Conservation (phyloP, 1,284 basidiomycete species). For the Apiotrichum brassicae region DNA sequence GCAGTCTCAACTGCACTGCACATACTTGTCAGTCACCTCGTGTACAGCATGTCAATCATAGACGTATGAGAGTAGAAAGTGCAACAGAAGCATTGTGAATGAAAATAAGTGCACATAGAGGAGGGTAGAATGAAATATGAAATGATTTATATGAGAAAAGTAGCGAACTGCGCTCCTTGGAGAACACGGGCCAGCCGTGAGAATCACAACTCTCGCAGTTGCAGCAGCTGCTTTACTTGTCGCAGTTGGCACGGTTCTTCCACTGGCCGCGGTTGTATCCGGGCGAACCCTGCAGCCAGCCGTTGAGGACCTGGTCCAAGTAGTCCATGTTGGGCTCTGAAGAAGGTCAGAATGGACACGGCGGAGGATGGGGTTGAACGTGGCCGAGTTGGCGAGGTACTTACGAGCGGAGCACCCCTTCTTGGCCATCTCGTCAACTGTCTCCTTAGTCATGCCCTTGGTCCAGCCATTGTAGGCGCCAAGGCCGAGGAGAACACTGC, state of each 20-base stretch:
- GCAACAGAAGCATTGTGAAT: no score
- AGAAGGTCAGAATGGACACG: constrained; percentile 10
- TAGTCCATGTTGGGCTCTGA: constrained; percentile 61
- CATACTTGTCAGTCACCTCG: no score
- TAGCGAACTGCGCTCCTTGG: no score
- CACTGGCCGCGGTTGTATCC: constrained; percentile 61
- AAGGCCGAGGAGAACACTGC: constrained; percentile 57
- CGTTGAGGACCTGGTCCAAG: constrained; percentile 68
- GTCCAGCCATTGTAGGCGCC: constrained; percentile 78
- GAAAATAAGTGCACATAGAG: no score
- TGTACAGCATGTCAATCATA: no score
- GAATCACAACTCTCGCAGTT: no score
- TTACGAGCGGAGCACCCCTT: background rate
- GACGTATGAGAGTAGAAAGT: no score
- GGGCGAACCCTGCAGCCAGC: constrained; percentile 64
- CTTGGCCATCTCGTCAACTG: constrained; percentile 32
- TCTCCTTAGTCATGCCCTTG: constrained; percentile 56
- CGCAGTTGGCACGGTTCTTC: constrained; percentile 27
- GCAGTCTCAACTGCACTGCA: no score
- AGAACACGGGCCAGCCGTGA: no score
- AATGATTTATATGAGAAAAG: no score
- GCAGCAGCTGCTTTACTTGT: background rate
- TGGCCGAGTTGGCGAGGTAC: background rate
- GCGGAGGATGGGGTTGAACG: no score
- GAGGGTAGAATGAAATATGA: no score